Evolutionary conservation across 768 basidiomycete species (phyloP), one percentile per base, ranked within the genome.

Genomic region (Phaeotremella skinneri): DNA sequence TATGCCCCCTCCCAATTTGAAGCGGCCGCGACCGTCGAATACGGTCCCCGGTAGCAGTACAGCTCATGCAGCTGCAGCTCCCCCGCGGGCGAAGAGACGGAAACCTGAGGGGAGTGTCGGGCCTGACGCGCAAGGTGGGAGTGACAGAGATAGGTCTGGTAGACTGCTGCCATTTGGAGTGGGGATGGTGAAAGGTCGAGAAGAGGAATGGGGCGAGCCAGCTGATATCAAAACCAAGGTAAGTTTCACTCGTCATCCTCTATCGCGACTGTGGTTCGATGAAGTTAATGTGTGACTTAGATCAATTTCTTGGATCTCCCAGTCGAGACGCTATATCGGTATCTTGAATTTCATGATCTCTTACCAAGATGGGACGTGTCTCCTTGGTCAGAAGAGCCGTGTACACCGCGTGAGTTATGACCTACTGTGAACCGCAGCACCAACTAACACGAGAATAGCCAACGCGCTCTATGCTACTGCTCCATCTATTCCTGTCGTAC

Each of bases 321-420:
- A n/a, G 59, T 61, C 9, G 69, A 70, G 39, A 69, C 69, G 4
- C 52, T 73, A 25, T 70, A 73, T 56, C 52, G 52, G 42, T 73
- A 73, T 53, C 58, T 73, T n/a, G 69, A 73, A 43, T 32, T 55
- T 32, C 61, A 70, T 49, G 72, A 73, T 34, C 59, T 73, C 4
- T 51, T 73, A 52, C 72, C 72, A 2, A 60, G 66, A 54, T 73
- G 64, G 65, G 61, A 64, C 37, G 56, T 58, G 13, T 73, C 72
- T 2, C 72, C 72, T 13, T 73, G 72, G 72, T 70, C 69, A n/a
- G 72, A 73, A 57, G 62, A 73, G 1, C 67, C 72, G 2, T 68
- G 67, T 45, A 67, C 59, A 34, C 67, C 69, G 26, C 72, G 72
- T 73, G 29, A 64, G 68, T 66, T 7, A 27, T 21, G 25, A 37